These are phyloP conservation scores for Suhomyces ambrosiae DNA, from an alignment of 1,139 yeast species.

Conservation along the genomic window DNA sequence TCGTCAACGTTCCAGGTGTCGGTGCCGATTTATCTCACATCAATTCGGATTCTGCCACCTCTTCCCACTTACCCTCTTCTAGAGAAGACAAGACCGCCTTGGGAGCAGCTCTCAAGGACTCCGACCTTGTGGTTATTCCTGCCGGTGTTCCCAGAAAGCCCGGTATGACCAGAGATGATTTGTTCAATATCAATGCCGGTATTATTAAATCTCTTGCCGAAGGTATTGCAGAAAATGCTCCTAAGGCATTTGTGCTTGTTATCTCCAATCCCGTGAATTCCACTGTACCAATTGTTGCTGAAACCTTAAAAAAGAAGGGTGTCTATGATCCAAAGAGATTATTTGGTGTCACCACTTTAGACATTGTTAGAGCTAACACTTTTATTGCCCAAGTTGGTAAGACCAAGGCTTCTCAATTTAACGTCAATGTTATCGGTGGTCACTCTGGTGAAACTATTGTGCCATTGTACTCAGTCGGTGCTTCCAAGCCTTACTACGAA, in stretches of 20 bases:
- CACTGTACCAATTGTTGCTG: conserved; percentile 97
- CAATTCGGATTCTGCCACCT: conserved; percentile 83
- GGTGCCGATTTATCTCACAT: conserved; percentile 95
- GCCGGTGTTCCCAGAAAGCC: conserved; percentile 99
- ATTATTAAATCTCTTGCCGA: conserved; percentile 91
- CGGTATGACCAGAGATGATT: conserved; percentile 98
- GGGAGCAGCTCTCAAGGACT: conserved; percentile 70
- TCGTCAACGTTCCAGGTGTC: conserved; percentile 94
- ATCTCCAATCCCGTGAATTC: conserved; percentile 98
- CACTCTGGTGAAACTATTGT: conserved; percentile 99
- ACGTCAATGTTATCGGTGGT: conserved; percentile 88
- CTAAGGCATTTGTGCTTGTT: conserved; percentile 83
- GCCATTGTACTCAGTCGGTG: conserved; percentile 74
- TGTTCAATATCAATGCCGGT: conserved; percentile 96
- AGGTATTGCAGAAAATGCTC: conserved; percentile 83
- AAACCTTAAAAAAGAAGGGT: conserved; percentile 82
- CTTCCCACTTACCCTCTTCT: conserved; percentile 73
- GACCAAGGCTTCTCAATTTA: conserved; percentile 70
- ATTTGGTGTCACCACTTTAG: conserved; percentile 97
- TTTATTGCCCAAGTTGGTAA: conserved; percentile 72
- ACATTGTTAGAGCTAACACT: conserved; percentile 90
- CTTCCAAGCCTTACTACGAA: conserved; percentile 28
- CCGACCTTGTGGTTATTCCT: conserved; percentile 91
- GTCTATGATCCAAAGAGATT: conserved; percentile 89
- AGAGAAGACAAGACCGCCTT: conserved; percentile 76